Percentiles rank a stretch among this genome's conserved stretches.
phyloP scores from a whole-genome alignment of 2,329 filamentous ascomycete species.

The Aspergillus clavatus region DNA sequence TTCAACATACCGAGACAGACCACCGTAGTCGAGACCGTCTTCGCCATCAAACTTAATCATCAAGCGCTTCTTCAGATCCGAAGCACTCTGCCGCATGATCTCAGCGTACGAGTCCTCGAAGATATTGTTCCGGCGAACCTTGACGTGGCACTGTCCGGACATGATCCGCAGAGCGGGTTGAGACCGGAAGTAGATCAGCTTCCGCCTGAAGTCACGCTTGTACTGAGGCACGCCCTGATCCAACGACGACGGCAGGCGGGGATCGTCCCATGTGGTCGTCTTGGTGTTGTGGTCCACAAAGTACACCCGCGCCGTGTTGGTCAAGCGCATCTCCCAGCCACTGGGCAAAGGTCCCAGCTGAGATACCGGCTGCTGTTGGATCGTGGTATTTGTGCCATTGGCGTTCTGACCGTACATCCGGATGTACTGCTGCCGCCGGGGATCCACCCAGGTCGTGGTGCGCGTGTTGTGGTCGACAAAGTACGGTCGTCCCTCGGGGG shows the following conservation, averaged over 20 bases:
- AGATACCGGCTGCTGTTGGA: slow-evolving; percentile 95
- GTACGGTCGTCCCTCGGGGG: slow-evolving; percentile 89
- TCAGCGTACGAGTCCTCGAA: slow-evolving; percentile 99
- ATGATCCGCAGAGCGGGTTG: slow-evolving; percentile 94
- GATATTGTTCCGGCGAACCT: slow-evolving; percentile 92
- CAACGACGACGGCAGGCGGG: slow-evolving; percentile 85
- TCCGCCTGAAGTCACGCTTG: slow-evolving; percentile 96
- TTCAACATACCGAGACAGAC: slow-evolving; percentile 66
- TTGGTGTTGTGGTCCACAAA: slow-evolving; percentile 99
- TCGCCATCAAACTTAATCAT: slow-evolving; percentile 99
- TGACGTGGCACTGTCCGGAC: slow-evolving; percentile 95
- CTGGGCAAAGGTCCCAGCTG: slow-evolving; percentile 92
- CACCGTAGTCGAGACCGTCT: slow-evolving; percentile 95
- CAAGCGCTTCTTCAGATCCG: slow-evolving; percentile 92
- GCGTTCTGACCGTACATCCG: slow-evolving; percentile 94
- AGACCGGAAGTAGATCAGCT: slow-evolving; percentile 98
- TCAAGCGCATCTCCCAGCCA: slow-evolving; percentile 99
- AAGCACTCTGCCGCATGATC: slow-evolving; percentile 93
- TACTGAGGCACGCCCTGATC: slow-evolving; percentile 99
- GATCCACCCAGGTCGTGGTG: slow-evolving; percentile 98
- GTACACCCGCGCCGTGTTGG: slow-evolving; percentile 95
- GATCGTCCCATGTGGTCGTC: slow-evolving; percentile 98
- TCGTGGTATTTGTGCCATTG: slow-evolving; percentile 66
- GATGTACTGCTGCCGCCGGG: slow-evolving; percentile 94
- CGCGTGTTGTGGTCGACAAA: slow-evolving; percentile 98